Evolutionary conservation across 73 alveolate species (phyloP).

Genomic region (Blepharisma stoltei): DNA sequence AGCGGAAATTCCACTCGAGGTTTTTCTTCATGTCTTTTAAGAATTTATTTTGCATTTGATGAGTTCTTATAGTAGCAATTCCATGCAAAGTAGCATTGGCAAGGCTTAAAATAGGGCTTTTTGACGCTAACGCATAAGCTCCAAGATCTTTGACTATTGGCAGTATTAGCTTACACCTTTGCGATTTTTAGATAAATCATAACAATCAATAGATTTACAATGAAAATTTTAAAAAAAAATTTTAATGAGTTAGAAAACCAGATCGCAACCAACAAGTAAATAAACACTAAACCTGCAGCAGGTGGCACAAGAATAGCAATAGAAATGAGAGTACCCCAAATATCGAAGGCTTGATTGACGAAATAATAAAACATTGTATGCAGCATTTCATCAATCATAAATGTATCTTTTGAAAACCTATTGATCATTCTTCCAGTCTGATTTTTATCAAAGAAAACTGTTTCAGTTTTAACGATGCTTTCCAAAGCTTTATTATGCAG

Average conservation of each 20-base stretch:
- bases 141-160: background rate
- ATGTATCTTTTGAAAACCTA: slow-evolving; percentile 64
- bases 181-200: too few species aligned
- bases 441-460: slow-evolving; percentile 82
- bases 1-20: background rate
- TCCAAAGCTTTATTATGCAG: slow-evolving; percentile 3
- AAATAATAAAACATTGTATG: background rate
- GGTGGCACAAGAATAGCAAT: background rate
- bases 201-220: too few species aligned
- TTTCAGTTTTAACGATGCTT: background rate
- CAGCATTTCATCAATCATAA: slow-evolving; percentile 8
- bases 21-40: background rate
- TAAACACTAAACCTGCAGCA: background rate
- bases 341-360: background rate
- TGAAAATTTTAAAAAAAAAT: too few species aligned
- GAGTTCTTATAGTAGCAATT: background rate
- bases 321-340: background rate
- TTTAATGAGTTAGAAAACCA: too few species aligned
- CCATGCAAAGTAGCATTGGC: background rate
- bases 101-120: background rate
- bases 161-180: too few species aligned
- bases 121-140: background rate
- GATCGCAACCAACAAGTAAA: background rate
- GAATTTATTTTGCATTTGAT: background rate
- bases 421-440: slow-evolving; percentile 88